phyloP scores from a whole-genome alignment of 2,329 filamentous ascomycete species.

The Xylaria sp. region DNA sequence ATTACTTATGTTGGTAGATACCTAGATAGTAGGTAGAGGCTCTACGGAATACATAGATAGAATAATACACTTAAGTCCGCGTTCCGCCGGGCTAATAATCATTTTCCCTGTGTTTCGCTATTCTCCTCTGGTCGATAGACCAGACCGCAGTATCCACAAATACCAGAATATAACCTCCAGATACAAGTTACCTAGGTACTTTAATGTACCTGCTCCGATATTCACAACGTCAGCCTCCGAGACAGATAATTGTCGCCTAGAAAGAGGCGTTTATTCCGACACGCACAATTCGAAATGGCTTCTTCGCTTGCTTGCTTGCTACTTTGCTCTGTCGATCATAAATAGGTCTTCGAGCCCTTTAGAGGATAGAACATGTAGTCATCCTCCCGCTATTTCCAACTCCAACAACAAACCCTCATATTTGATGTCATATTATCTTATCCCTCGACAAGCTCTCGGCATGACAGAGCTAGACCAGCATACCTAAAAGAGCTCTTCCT shows the following conservation, averaged over 20 bases:
- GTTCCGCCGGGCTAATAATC: neutral
- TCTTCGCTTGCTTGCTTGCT: neutral
- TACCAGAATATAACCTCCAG: no score
- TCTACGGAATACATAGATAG: no score
- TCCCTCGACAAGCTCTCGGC: neutral
- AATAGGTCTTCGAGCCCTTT: constrained; percentile 8
- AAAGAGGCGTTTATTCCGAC: neutral
- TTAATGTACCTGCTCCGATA: neutral
- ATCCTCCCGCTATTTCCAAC: neutral
- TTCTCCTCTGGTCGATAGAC: neutral
- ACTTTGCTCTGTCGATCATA: neutral
- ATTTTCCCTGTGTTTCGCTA: neutral
- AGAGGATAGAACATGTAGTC: constrained; percentile 23
- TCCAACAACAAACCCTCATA: neutral
- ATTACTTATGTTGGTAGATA: no score
- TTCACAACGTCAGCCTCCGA: neutral
- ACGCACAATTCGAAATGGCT: neutral
- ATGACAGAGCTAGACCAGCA: neutral
- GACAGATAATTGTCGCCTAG: neutral
- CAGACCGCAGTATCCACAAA: neutral
- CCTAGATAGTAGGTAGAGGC: neutral
- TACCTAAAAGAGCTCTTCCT: neutral
- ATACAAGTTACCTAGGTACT: no score
- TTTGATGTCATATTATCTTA: constrained; percentile 6
- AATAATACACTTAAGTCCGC: neutral